Evolutionary conservation across 768 basidiomycete genomes (phyloP), one percentile per base, ranked within the genome.

Genomic region (Panellus pusillus): DNA sequence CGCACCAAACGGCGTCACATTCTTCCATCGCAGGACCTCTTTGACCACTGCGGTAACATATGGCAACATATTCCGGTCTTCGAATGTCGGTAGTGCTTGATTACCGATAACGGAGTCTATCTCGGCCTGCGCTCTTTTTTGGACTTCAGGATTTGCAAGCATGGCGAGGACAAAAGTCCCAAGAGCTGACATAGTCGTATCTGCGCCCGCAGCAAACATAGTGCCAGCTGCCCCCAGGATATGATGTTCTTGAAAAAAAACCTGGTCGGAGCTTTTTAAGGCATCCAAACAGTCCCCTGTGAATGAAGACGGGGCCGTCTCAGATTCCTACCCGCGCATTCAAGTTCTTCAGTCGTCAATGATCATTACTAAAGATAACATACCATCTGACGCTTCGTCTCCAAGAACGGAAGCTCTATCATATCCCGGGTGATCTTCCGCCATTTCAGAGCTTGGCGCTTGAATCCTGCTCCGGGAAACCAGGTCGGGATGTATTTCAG

Each of bases 391-490:
- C n/a, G n/a, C n/a, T n/a, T n/a, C n/a, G n/a, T n/a, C n/a, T n/a
- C n/a, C n/a, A n/a, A n/a, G 19, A 63, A 56, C 1, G 62, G 62
- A 2, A 29, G 13, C 17, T 61, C 50, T 11, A 14, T 8, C 53
- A n/a, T n/a, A n/a, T n/a, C n/a, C n/a, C n/a, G n/a, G n/a, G 56
- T 56, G 4, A 49, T 13, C 13, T 47, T 47, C 29, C 13, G 27
- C 48, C 57, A 47, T 9, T 56, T 20, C 14, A 9, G 29, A 1
- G 66, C 72, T 14, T 44, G 48, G n/a, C 43, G 52, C 40, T 65
- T 63, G 56, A 72, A 71, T 2, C 63, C 65, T 0, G 68, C 59
- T 0, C 69, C 70, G 2, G 69, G 72, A 43, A 62, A 63, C 68
- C 70, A 69, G 38, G 62, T 50, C 15, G 70, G 69, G 24, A 70